These are phyloP conservation scores for Lepraria neglecta DNA, from an alignment of 495 filamentous ascomycete genomes.

Conservation along the genomic window DNA sequence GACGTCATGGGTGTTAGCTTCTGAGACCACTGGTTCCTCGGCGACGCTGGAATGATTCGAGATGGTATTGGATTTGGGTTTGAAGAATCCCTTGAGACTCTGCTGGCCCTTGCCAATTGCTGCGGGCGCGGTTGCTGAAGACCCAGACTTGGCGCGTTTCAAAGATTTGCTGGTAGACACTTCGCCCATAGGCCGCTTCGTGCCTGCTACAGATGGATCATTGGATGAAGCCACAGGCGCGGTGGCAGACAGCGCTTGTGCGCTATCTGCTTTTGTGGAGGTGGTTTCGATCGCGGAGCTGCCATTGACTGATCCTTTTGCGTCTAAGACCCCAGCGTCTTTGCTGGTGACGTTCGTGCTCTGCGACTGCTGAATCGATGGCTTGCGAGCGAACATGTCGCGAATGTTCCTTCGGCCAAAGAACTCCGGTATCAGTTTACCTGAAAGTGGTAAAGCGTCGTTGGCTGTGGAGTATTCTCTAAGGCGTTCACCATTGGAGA, in stretches of 20 bases:
- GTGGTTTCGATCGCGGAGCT: background rate
- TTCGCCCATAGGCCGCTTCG: conserved; percentile 17
- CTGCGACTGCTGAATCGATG: conserved; percentile 24
- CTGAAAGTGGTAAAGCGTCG: conserved; percentile 66
- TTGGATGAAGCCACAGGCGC: background rate
- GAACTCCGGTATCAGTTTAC: conserved; percentile 81
- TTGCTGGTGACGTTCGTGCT: background rate
- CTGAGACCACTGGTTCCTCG: background rate
- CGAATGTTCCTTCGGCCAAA: conserved; percentile 76
- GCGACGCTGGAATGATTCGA: background rate
- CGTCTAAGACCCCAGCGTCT: background rate
- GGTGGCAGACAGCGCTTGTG: background rate
- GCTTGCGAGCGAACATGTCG: conserved; percentile 78
- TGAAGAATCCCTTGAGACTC: conserved; percentile 79
- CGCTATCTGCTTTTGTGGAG: background rate
- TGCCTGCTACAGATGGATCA: background rate
- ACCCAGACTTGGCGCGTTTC: conserved; percentile 47
- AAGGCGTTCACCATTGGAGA: conserved; percentile 60
- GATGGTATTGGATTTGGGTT: conserved; percentile 40
- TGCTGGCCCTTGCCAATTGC: conserved; percentile 54
- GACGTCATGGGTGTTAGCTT: background rate
- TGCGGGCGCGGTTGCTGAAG: conserved; percentile 22
- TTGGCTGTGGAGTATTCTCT: conserved; percentile 56
- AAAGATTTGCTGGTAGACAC: conserved; percentile 13
- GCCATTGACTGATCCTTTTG: background rate